A percentile compares a stretch with the other conserved stretches of the same genome.
Conservation (phyloP, 192 early-diverging fungal genomes). For the Coemansia sp. region DNA sequence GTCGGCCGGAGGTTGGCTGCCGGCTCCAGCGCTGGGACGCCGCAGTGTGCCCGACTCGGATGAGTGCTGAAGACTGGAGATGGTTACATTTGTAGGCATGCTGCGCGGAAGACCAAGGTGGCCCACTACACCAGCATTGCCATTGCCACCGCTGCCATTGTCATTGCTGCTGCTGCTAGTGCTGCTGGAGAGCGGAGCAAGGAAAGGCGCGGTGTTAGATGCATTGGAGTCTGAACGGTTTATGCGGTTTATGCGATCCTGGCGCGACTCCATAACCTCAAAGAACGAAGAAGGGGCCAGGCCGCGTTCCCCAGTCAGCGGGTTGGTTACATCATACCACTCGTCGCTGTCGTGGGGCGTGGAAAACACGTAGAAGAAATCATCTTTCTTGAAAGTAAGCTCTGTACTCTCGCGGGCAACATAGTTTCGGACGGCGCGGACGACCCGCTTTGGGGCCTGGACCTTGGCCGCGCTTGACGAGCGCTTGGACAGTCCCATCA, state of each 20-base stretch:
- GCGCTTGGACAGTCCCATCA: slow-evolving; percentile 37
- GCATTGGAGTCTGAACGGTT: slow-evolving; percentile 48
- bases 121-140: neutral
- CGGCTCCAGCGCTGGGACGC: slow-evolving; percentile 26
- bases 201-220: slow-evolving; percentile 14
- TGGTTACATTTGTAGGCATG: slow-evolving; percentile 14
- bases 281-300: slow-evolving; percentile 71
- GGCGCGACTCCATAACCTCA: slow-evolving; percentile 61
- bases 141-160: neutral
- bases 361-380: slow-evolving; percentile 74
- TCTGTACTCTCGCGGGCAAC: slow-evolving; percentile 59
- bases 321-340: slow-evolving; percentile 77
- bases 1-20: slow-evolving; percentile 9
- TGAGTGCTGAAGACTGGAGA: slow-evolving; percentile 13
- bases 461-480: slow-evolving; percentile 37
- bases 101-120: slow-evolving; percentile 38
- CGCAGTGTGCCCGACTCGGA: slow-evolving; percentile 22
- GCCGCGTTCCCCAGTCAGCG: slow-evolving; percentile 66
- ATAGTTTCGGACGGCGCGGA: slow-evolving; percentile 71
- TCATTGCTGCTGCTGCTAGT: neutral
- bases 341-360: slow-evolving; percentile 65
- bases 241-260: slow-evolving; percentile 52
- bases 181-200: neutral
- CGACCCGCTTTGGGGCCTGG: slow-evolving; percentile 67
- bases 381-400: slow-evolving; percentile 72